Percentiles rank a stretch among this genome's conserved stretches.
Conservation (phyloP, 2,329 filamentous ascomycete genomes). For the Aspergillus pseudoterreus region DNA sequence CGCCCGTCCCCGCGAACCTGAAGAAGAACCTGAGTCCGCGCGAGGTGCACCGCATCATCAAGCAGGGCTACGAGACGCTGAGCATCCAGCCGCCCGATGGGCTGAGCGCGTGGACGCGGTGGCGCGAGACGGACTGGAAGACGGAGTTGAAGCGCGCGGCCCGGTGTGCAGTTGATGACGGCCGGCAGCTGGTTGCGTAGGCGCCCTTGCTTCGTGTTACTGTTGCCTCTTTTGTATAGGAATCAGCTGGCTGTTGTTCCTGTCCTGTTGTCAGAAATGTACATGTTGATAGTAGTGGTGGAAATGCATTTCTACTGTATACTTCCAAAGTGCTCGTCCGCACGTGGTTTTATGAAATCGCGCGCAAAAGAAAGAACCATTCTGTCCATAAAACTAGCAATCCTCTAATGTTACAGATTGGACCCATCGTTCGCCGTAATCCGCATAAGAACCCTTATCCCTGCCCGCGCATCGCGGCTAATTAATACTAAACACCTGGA, state of each 20-base stretch:
- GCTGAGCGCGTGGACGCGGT: constrained; percentile 79
- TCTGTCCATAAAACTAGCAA: constrained; percentile 4
- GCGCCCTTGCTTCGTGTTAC: neutral
- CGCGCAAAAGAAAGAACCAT: neutral
- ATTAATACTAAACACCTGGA: constrained; percentile 3
- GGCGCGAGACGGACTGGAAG: constrained; percentile 82
- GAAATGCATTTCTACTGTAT: neutral
- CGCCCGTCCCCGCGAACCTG: constrained; percentile 28
- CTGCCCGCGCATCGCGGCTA: neutral
- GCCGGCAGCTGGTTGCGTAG: constrained; percentile 47
- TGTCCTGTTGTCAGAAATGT: neutral
- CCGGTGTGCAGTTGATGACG: constrained; percentile 70
- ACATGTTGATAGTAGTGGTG: neutral
- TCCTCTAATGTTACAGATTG: constrained; percentile 15
- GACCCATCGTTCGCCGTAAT: constrained; percentile 11
- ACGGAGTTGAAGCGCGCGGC: constrained; percentile 82
- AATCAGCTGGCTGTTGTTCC: neutral
- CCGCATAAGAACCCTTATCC: constrained; percentile 2
- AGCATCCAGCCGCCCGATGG: constrained; percentile 87
- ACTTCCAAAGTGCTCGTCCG: neutral
- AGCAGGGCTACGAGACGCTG: constrained; percentile 91
- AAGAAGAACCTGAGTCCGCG: constrained; percentile 72
- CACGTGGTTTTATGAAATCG: neutral
- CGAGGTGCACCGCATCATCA: constrained; percentile 87
- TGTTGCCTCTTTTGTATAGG: neutral